Percentiles rank a stretch among this genome's conserved stretches.
phyloP scores from a whole-genome alignment of 2,329 filamentous ascomycete species.

The Pezicula neosporulosa region DNA sequence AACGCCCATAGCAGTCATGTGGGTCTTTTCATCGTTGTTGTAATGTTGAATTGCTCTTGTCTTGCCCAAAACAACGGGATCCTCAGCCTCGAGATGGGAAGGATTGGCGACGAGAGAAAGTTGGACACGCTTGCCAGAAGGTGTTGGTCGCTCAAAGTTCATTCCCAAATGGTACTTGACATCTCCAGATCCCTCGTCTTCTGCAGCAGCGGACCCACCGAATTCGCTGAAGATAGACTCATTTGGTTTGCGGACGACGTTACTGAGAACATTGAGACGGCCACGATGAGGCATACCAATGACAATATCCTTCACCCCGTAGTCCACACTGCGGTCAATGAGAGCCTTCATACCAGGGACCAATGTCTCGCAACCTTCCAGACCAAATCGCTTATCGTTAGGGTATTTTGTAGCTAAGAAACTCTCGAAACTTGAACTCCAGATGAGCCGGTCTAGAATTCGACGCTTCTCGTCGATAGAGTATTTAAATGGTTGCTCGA shows the following conservation, averaged over 20 bases:
- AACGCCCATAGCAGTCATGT: constrained; percentile 89
- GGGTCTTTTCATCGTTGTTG: constrained; percentile 92
- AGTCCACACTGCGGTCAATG: constrained; percentile 97
- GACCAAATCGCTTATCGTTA: constrained; percentile 98
- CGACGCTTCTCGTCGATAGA: constrained; percentile 97
- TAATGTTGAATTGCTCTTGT: constrained; percentile 98
- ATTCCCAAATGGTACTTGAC: constrained; percentile 99
- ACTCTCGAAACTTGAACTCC: constrained; percentile 95
- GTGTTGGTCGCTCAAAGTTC: constrained; percentile 99
- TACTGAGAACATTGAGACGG: constrained; percentile 94
- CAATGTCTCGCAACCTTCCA: constrained; percentile 94
- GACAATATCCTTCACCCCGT: constrained; percentile 97
- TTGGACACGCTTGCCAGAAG: constrained; percentile 98
- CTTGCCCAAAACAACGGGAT: constrained; percentile 96
- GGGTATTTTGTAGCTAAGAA: constrained; percentile 98
- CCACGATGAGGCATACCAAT: constrained; percentile 99
- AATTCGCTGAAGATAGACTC: constrained; percentile 99
- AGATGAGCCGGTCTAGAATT: constrained; percentile 95
- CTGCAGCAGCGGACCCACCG: constrained; percentile 78
- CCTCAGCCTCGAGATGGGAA: constrained; percentile 96
- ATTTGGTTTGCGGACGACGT: constrained; percentile 98
- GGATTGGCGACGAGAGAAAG: constrained; percentile 97
- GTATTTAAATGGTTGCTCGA: constrained; percentile 94
- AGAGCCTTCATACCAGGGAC: constrained; percentile 99
- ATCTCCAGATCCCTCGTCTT: constrained; percentile 95